Evolutionary conservation across 1,284 basidiomycete species (phyloP), one percentile per base, ranked within the genome.

Genomic region (Puccinia novopanici): DNA sequence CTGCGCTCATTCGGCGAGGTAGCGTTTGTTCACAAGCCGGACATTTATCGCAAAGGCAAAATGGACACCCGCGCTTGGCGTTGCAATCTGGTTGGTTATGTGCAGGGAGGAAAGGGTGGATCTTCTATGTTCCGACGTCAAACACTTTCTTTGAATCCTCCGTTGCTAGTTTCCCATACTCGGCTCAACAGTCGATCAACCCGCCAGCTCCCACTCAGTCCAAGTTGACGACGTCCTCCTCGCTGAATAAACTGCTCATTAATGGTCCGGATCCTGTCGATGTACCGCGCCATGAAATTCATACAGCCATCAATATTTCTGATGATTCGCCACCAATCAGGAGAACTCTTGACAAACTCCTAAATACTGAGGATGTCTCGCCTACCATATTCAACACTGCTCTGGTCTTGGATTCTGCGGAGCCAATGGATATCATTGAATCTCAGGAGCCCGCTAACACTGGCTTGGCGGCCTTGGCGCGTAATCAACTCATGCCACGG

Each of bases 1-100:
- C 30, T 80, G 9, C 34, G 77, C 0, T 45, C 30, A 1, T 80
- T 80, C 52, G 77, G 77, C 19, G 74, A 63, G n/a, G 59, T 76
- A 9, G 74, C 59, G 6, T 76, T 76, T 50, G 74, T 76, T 9
- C 57, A 76, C 30, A 63, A 63, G 34, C 74, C 74, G 15, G 55
- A 65, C 4, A 27, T 37, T 34, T 22, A 34, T 10, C n/a, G 55
- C 4, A 42, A n/a, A n/a, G 34, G 50, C 3, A 75, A 75, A 27
- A 71, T 13, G 4, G 74, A 75, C 45, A 34, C 4, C 1, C 34
- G 74, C 2, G 72, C 55, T 8, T 42, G 37, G 52, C 48, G 24
- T 8, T 55, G 72, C 27, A 19, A 59, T 30, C 17, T 75, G 8
- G 74, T 75, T 3, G 59, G 55, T 10, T 75, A 65, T 65, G 37